A percentile compares a stretch with the other conserved stretches of the same genome.
Evolutionary conservation across 768 basidiomycete species (phyloP).

Genomic region (Auricularia cornea): DNA sequence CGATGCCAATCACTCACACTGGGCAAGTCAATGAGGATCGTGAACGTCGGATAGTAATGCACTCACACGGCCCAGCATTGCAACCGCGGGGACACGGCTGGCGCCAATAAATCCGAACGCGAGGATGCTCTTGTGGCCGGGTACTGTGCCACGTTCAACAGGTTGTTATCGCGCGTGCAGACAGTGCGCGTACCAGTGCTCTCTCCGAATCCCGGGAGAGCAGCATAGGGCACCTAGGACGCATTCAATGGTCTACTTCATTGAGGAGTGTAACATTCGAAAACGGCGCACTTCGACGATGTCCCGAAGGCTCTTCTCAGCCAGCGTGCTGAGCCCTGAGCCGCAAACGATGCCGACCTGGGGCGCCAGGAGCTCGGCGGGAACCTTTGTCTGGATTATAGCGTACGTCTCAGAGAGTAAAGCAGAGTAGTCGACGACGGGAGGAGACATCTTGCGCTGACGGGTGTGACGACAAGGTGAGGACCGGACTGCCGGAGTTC

Average conservation of each 20-base stretch:
- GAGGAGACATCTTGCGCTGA: not conserved
- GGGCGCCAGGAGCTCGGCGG: conserved; percentile 39
- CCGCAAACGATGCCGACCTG: conserved; percentile 81
- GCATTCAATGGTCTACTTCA: not conserved
- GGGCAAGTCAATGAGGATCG: not conserved
- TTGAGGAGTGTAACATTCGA: not conserved
- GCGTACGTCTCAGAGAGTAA: conserved; percentile 5
- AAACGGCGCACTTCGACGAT: conserved; percentile 21
- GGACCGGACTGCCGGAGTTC: not conserved
- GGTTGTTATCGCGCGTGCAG: conserved; percentile 8
- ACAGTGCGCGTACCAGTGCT: conserved; percentile 54
- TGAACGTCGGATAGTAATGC: no score
- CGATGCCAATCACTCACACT: not conserved
- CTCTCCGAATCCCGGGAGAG: conserved; percentile 63
- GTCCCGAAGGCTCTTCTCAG: conserved; percentile 43
- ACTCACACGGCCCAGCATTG: conserved; percentile 78
- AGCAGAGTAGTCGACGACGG: not conserved
- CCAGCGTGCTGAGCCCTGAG: conserved; percentile 73
- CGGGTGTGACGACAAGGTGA: no score
- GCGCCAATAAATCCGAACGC: conserved; percentile 73
- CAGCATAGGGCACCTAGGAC: conserved; percentile 49
- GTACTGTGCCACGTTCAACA: conserved; percentile 35
- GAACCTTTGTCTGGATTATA: conserved; percentile 12
- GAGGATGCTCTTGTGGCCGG: conserved; percentile 71
- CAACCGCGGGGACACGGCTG: conserved; percentile 65